A percentile compares a stretch with the other conserved stretches of the same genome.
Conservation (phyloP, 495 filamentous ascomycete genomes). For the Cercophora newfieldiana region DNA sequence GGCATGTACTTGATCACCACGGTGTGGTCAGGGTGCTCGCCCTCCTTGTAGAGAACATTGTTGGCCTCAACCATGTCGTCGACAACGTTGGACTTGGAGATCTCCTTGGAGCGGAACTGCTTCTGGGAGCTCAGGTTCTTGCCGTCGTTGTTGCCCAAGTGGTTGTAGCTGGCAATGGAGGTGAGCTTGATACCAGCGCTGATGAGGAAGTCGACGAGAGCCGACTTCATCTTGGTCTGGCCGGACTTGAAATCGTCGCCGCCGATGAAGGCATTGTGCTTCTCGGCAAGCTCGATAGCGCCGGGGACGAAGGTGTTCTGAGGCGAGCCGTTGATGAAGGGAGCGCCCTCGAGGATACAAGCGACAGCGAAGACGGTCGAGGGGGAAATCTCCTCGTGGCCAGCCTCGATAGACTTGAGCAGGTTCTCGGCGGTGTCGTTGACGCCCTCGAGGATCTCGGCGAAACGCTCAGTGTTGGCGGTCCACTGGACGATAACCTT, state of each 20-base stretch:
- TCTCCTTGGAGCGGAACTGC: slow-evolving; percentile 99
- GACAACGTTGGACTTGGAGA: slow-evolving; percentile 97
- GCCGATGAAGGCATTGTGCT: slow-evolving; percentile 86
- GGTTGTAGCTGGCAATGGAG: slow-evolving; percentile 98
- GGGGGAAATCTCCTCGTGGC: slow-evolving; percentile 86
- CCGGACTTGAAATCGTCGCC: slow-evolving; percentile 99
- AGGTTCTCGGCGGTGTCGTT: slow-evolving; percentile 98
- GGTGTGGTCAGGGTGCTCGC: slow-evolving; percentile 85
- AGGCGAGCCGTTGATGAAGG: slow-evolving; percentile 99
- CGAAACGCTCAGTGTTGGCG: slow-evolving; percentile 96
- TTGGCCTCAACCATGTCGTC: slow-evolving; percentile 99
- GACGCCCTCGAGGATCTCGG: slow-evolving; percentile 82
- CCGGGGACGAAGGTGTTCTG: slow-evolving; percentile 99
- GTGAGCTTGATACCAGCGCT: slow-evolving; percentile 98
- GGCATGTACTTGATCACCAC: slow-evolving; percentile 99
- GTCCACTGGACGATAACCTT: slow-evolving; percentile 99
- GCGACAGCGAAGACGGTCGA: slow-evolving; percentile 96
- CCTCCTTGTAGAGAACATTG: slow-evolving; percentile 80
- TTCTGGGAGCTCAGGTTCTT: slow-evolving; percentile 96
- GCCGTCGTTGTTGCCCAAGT: slow-evolving; percentile 98
- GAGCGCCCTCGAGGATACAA: slow-evolving; percentile 81
- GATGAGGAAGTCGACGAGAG: slow-evolving; percentile 97
- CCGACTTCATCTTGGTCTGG: slow-evolving; percentile 99
- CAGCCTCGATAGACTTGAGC: slow-evolving; percentile 77
- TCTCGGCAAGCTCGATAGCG: slow-evolving; percentile 84